Evolutionary conservation across 2,329 filamentous ascomycete species (phyloP), one percentile per base, ranked within the genome.

Genomic region (Pseudogymnoascus verrucosus): DNA sequence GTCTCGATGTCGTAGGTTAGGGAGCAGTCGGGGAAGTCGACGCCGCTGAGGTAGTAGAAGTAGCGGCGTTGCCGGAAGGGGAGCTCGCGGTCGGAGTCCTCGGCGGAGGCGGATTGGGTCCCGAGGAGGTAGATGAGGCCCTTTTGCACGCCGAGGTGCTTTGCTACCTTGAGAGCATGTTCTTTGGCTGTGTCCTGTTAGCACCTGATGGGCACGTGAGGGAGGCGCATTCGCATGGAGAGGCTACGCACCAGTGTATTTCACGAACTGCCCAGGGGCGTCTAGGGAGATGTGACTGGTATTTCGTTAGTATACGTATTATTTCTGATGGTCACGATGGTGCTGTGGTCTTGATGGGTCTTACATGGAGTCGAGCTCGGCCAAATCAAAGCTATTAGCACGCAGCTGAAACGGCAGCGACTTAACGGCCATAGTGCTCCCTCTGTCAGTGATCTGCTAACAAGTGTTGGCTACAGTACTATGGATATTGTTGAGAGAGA

Each of bases 31-130:
- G 82, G 74, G 64, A 83, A 79, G 62, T 84, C 76, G 21, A 78
- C 74, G 63, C 84, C 84, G 63, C 78, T 82, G 51, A 87, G 71
- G 67, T 87, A 86, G 73, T 83, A 85, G 69, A 87, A 87, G 70
- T 86, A 86, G 21, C 84, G 79, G 66, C 79, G 78, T 70, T 87
- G 84, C 12, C 84, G 78, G 68, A 86, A 87, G 5, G 78, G 76
- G 19, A 76, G 77, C 63, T 77, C 74, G 76, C 84, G 80, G 66
- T 88, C 85, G 28, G 83, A 85, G 68, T 88, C 84, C 64, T 84
- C 81, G 67, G 79, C 79, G 62, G 78, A 76, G 47, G 76, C 72
- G 4, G 78, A 78, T 3, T 78, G 76, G 61, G 80, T 76, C 23
- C 84, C 84, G 36, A 77, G 76, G 21, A 87, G 78, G 68, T 84